Conservation (phyloP, 1,139 yeast genomes). For the Diutina siamensis region DNA sequence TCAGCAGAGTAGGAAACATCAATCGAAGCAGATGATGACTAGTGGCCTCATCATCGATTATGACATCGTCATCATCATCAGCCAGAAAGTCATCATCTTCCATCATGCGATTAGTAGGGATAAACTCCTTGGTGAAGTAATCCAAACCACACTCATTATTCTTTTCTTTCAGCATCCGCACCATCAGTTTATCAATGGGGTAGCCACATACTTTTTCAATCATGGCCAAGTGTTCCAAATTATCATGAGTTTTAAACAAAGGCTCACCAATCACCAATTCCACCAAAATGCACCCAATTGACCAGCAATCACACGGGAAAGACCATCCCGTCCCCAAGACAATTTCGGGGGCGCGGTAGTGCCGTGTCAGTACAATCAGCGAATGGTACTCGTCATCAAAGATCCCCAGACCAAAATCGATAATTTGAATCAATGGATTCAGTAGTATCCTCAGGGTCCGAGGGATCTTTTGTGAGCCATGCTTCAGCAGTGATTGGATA, state of each 20-base stretch:
- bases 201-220: conserved; percentile 68
- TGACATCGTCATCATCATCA: conserved; percentile 16
- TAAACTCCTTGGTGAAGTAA: conserved; percentile 24
- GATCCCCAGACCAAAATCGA: conserved; percentile 94
- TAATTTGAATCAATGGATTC: conserved; percentile 76
- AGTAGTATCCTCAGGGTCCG: conserved; percentile 42
- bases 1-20: conserved; percentile 23
- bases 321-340: conserved; percentile 91
- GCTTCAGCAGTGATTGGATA: conserved; percentile 12
- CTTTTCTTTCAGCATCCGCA: conserved; percentile 22
- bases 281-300: conserved; percentile 85
- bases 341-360: conserved; percentile 95
- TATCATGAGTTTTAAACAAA: conserved; percentile 87
- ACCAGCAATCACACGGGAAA: conserved; percentile 92
- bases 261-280: conserved; percentile 96
- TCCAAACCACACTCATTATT: conserved; percentile 34
- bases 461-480: conserved; percentile 20
- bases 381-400: conserved; percentile 93
- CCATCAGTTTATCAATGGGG: conserved; percentile 27
- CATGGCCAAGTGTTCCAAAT: conserved; percentile 87
- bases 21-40: conserved; percentile 18
- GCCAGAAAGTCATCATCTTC: conserved; percentile 12
- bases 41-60: conserved; percentile 21
- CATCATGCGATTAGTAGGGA: conserved; percentile 8
- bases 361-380: conserved; percentile 85